These are phyloP conservation scores for Botrytis squamosa DNA, from an alignment of 2,329 filamentous ascomycete genomes.

Conservation along the genomic window DNA sequence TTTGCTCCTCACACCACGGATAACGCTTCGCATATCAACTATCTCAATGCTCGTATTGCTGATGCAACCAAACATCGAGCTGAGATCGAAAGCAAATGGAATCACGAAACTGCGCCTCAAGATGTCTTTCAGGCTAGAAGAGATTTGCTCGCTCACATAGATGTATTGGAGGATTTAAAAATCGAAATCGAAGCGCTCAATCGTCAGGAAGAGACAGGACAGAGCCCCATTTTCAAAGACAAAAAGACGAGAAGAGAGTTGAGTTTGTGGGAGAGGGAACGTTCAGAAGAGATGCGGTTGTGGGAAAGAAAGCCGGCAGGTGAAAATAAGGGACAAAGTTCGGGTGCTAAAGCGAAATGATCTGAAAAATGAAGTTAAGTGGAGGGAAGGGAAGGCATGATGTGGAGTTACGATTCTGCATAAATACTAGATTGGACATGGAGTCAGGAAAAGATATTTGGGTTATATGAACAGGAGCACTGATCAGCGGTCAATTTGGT, in stretches of 20 bases:
- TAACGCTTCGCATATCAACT: constrained; percentile 9
- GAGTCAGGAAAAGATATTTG: background rate
- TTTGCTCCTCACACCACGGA: constrained; percentile 4
- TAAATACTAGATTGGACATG: background rate
- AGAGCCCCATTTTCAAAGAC: constrained; percentile 6
- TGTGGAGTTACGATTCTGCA: background rate
- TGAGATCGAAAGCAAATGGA: constrained; percentile 1
- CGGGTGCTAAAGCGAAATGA: no score
- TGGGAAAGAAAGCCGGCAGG: constrained; percentile 3
- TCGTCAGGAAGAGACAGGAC: background rate
- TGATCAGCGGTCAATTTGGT: background rate
- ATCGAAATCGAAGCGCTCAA: background rate
- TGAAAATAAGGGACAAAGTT: background rate
- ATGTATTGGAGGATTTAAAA: background rate
- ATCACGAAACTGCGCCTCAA: background rate
- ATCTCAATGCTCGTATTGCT: constrained; percentile 10
- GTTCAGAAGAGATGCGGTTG: background rate
- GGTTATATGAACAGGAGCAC: background rate
- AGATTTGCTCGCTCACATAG: background rate
- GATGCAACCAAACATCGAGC: background rate
- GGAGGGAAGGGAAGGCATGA: background rate
- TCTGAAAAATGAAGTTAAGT: background rate
- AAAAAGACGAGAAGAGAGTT: constrained; percentile 3
- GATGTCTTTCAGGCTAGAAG: background rate
- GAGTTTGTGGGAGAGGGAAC: constrained; percentile 1